Evolutionary conservation across 768 basidiomycete genomes (phyloP).

Genomic region (Rhodotorula babjevae): DNA sequence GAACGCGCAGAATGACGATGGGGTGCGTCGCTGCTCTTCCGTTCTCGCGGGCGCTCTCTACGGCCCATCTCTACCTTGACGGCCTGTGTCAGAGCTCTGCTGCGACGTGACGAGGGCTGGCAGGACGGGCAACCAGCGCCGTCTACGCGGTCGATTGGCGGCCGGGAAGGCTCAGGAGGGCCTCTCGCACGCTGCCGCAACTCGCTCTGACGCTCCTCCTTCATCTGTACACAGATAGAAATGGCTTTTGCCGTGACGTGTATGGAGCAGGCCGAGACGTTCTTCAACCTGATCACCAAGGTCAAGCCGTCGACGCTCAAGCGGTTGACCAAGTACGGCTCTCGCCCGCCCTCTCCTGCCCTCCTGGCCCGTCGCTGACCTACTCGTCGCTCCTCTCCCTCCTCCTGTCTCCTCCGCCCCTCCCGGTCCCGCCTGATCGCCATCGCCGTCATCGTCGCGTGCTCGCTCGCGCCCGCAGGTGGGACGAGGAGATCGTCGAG

Average conservation of each 20-base stretch:
- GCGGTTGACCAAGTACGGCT: constrained; percentile 68
- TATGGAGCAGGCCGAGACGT: constrained; percentile 96
- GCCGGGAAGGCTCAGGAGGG: no score
- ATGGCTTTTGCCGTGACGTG: constrained; percentile 97
- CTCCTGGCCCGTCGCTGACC: no score
- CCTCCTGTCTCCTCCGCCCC: not conserved
- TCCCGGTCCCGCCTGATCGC: no score
- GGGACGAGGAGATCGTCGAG: constrained; percentile 86
- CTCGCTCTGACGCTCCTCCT: no score
- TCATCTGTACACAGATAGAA: constrained; percentile 64
- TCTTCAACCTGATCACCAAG: constrained; percentile 86
- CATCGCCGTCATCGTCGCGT: not conserved
- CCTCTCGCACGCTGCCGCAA: no score
- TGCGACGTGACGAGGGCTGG: no score
- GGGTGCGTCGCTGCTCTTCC: not conserved
- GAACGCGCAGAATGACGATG: constrained; percentile 31
- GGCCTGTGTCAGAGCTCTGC: no score
- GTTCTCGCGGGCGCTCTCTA: no score
- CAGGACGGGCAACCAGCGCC: no score
- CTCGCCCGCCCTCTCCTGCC: not conserved
- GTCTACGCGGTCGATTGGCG: no score
- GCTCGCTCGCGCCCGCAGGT: constrained; percentile 48
- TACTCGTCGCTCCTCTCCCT: not conserved
- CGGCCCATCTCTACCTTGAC: no score
- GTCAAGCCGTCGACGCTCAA: constrained; percentile 66